A percentile compares a stretch with the other conserved stretches of the same genome.
Evolutionary conservation across 2,329 filamentous ascomycete species (phyloP).

Genomic region (Colletotrichum theobromicola): DNA sequence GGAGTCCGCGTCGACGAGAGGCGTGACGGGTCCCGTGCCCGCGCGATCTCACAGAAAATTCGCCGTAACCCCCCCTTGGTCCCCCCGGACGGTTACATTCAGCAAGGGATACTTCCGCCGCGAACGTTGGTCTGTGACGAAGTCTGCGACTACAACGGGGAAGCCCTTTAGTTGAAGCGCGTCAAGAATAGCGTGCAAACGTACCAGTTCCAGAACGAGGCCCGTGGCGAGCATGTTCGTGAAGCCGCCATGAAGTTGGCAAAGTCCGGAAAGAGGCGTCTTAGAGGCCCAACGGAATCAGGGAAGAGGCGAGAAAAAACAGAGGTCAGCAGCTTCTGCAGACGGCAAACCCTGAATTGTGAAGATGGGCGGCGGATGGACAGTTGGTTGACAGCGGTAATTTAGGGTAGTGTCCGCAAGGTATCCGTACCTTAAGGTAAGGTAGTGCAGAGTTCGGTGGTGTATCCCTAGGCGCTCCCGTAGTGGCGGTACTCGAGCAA

Average conservation of each 20-base stretch:
- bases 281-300: not conserved
- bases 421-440: not conserved
- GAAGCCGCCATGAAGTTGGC: not conserved
- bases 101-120: slow-evolving; percentile 18
- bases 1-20: slow-evolving; percentile 13
- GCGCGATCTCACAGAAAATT: slow-evolving; percentile 23
- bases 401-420: slow-evolving; percentile 2
- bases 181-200: slow-evolving; percentile 15
- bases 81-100: slow-evolving; percentile 20
- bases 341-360: not conserved
- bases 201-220: not conserved
- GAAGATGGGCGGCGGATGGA: not conserved
- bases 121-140: slow-evolving; percentile 19
- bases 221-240: not conserved
- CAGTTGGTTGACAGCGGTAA: slow-evolving; percentile 8
- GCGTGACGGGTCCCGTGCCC: slow-evolving; percentile 5
- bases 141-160: slow-evolving; percentile 11
- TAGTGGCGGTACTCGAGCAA: slow-evolving; percentile 9
- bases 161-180: not conserved
- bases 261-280: not conserved
- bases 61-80: slow-evolving; percentile 17
- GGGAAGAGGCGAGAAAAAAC: not conserved
- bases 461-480: slow-evolving; percentile 13
- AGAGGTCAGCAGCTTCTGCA: not conserved
- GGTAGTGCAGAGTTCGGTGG: not conserved